A percentile compares a stretch with the other conserved stretches of the same genome.
Evolutionary conservation across 352 stramenopile genomes (phyloP).

Genomic region (Phytophthora europaea): DNA sequence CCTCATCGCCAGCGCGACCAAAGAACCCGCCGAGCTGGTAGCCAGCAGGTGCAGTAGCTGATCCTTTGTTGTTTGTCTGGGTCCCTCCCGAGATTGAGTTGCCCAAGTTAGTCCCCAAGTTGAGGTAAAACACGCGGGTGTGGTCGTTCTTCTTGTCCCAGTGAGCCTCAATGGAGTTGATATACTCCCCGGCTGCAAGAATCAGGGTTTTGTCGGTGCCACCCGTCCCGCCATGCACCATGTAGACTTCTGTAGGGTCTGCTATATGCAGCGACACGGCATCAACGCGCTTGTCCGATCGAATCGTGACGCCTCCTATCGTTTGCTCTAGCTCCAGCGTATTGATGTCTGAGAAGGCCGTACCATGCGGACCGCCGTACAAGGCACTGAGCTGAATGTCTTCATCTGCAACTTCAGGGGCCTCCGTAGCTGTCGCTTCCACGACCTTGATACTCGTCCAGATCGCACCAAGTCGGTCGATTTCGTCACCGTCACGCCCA

Average conservation of each 20-base stretch:
- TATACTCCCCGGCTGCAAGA: slow-evolving; percentile 22
- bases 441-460: slow-evolving; percentile 26
- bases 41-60: slow-evolving; percentile 43
- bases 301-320: slow-evolving; percentile 20
- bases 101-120: slow-evolving; percentile 44
- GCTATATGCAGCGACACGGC: slow-evolving; percentile 25
- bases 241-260: slow-evolving; percentile 16
- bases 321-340: slow-evolving; percentile 21
- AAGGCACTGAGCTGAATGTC: slow-evolving; percentile 24
- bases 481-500: slow-evolving; percentile 24
- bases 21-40: slow-evolving; percentile 66
- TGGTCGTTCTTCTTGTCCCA: slow-evolving; percentile 46
- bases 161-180: slow-evolving; percentile 31
- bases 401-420: slow-evolving; percentile 19
- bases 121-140: slow-evolving; percentile 61
- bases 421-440: slow-evolving; percentile 6
- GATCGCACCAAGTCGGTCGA: slow-evolving; percentile 25
- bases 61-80: slow-evolving; percentile 43
- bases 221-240: slow-evolving; percentile 23
- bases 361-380: slow-evolving; percentile 22
- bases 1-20: slow-evolving; percentile 43
- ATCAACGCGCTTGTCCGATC: slow-evolving; percentile 21
- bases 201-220: slow-evolving; percentile 23
- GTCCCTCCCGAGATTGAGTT: slow-evolving; percentile 41
- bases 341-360: slow-evolving; percentile 28